A percentile compares a stretch with the other conserved stretches of the same genome.
Evolutionary conservation across 257 asterid species (phyloP).

Genomic region (Ballota nigra): DNA sequence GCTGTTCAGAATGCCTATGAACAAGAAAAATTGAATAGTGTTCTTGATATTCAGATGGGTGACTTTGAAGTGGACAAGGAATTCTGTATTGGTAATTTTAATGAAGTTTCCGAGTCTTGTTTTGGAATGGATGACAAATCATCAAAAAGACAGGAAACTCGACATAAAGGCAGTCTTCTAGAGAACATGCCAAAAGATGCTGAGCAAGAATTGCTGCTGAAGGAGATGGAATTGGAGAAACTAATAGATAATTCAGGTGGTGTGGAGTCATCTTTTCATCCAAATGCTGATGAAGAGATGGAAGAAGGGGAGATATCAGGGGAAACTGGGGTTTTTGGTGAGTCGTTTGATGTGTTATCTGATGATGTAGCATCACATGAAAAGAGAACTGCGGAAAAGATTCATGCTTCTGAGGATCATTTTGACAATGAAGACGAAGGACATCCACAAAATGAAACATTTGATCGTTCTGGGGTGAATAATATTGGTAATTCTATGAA

Average conservation of each 20-base stretch:
- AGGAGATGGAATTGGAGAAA: constrained; percentile 73
- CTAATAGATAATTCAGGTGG: constrained; percentile 42
- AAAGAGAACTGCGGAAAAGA: constrained; percentile 31
- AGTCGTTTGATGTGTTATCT: constrained; percentile 35
- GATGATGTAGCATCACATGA: constrained; percentile 33
- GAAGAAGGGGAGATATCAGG: constrained; percentile 87
- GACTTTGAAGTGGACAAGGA: constrained; percentile 33
- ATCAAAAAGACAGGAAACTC: constrained; percentile 30
- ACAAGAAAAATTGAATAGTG: constrained; percentile 18
- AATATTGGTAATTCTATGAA: constrained; percentile 24
- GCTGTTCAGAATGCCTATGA: constrained; percentile 27
- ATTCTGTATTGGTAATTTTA: constrained; percentile 31
- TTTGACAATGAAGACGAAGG: constrained; percentile 19
- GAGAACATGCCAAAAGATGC: constrained; percentile 31
- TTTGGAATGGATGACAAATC: constrained; percentile 44
- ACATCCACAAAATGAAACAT: background rate
- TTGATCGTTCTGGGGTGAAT: constrained; percentile 28
- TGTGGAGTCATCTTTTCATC: constrained; percentile 31
- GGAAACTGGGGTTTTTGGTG: constrained; percentile 38
- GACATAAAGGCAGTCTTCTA: constrained; percentile 25
- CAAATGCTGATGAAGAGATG: constrained; percentile 40
- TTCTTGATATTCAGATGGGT: constrained; percentile 28
- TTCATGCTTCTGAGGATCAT: constrained; percentile 31
- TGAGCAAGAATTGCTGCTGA: constrained; percentile 56
- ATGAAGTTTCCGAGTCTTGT: constrained; percentile 44